phyloP scores from a whole-genome alignment of 1,284 basidiomycete species.

The Anthracocystis panici-leucophaei region DNA sequence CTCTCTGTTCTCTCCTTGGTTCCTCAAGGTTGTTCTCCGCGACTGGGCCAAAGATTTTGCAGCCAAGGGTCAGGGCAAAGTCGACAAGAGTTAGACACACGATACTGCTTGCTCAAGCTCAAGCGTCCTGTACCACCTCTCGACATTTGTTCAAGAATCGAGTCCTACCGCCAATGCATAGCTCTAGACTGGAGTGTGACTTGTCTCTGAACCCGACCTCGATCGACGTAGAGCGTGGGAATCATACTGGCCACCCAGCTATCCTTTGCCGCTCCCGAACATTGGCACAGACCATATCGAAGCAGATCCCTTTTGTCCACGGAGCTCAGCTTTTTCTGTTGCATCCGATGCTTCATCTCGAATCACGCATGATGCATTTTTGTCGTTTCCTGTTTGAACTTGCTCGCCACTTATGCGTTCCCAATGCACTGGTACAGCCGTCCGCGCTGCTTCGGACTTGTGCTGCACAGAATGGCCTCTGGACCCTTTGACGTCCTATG shows the following conservation, averaged over 20 bases:
- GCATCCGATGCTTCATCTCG: constrained; percentile 1
- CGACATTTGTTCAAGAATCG: constrained; percentile 1
- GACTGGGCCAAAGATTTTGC: constrained; percentile 69
- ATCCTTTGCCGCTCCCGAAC: not conserved
- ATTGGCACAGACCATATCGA: not conserved
- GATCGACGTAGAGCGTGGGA: too few species aligned
- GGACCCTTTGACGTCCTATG: not conserved
- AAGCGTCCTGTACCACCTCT: not conserved
- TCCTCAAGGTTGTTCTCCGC: constrained; percentile 71
- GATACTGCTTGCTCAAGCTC: not conserved
- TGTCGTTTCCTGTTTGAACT: too few species aligned
- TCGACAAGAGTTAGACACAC: constrained; percentile 26
- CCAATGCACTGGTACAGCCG: not conserved
- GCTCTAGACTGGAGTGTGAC: too few species aligned
- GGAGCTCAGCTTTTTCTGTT: constrained; percentile 2
- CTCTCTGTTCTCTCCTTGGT: not conserved
- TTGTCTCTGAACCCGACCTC: too few species aligned
- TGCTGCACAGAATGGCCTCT: not conserved
- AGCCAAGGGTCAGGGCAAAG: constrained; percentile 41
- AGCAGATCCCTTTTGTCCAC: not conserved
- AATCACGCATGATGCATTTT: not conserved
- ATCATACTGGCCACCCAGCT: not conserved
- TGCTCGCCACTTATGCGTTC: not conserved
- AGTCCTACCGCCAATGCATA: not conserved
- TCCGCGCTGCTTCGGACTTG: not conserved